Evolutionary conservation across 129 eudicot species (phyloP).

Genomic region (Sambucus nigra): DNA sequence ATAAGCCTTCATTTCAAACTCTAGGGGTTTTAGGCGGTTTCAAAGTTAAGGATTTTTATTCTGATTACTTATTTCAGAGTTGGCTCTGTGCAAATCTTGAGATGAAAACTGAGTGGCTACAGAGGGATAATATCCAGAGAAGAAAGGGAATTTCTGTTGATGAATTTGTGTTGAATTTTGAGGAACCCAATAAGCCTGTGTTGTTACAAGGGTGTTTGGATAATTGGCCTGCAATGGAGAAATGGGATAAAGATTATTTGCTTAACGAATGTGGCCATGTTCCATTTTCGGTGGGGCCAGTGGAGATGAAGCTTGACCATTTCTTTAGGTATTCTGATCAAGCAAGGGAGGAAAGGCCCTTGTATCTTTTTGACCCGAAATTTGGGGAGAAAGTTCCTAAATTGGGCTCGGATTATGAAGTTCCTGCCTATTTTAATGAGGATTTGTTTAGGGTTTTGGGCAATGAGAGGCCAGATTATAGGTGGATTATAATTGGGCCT

Average conservation of each 20-base stretch:
- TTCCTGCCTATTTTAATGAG: slow-evolving; percentile 70
- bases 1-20: slow-evolving; percentile 24
- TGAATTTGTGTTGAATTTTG: slow-evolving; percentile 59
- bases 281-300: slow-evolving; percentile 74
- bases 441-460: slow-evolving; percentile 85
- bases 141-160: slow-evolving; percentile 72
- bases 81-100: slow-evolving; percentile 98
- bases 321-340: slow-evolving; percentile 68
- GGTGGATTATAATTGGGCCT: slow-evolving; percentile 96
- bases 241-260: slow-evolving; percentile 77
- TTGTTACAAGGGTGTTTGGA: slow-evolving; percentile 91
- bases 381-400: slow-evolving; percentile 64
- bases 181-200: slow-evolving; percentile 87
- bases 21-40: slow-evolving; percentile 39
- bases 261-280: slow-evolving; percentile 43
- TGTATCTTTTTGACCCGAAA: slow-evolving; percentile 89
- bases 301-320: slow-evolving; percentile 67
- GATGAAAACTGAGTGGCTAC: slow-evolving; percentile 85
- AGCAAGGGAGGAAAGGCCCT: slow-evolving; percentile 79
- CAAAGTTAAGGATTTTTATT: slow-evolving; percentile 68
- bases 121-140: slow-evolving; percentile 65
- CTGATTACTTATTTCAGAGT: slow-evolving; percentile 95
- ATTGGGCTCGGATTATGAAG: slow-evolving; percentile 60
- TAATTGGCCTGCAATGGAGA: slow-evolving; percentile 56
- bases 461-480: slow-evolving; percentile 84